phyloP scores from a whole-genome alignment of 2,329 filamentous ascomycete genomes.

The Fusarium acutatum region DNA sequence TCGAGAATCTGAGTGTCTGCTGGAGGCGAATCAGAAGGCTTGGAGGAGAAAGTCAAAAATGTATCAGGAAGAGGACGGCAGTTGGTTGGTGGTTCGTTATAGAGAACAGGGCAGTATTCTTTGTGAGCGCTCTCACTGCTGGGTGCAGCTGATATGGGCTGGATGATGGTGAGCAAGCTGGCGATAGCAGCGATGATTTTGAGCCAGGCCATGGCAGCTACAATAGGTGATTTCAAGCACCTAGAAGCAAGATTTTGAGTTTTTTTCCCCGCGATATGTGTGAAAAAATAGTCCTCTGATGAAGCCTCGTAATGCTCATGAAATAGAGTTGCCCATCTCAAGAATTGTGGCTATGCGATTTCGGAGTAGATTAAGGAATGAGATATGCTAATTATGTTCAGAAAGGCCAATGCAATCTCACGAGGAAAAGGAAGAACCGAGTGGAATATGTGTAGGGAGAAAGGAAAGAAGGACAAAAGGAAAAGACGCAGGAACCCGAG shows the following conservation, averaged over 20 bases:
- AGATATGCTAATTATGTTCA: constrained; percentile 10
- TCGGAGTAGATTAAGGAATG: constrained; percentile 7
- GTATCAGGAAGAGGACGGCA: constrained; percentile 35
- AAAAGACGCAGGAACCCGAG: not conserved
- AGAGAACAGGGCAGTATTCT: constrained; percentile 38
- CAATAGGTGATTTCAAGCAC: too few relatives aligned
- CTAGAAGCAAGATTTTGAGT: not conserved
- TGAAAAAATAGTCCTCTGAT: not conserved
- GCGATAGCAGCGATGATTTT: constrained; percentile 17
- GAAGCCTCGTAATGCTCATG: constrained; percentile 23
- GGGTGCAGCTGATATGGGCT: constrained; percentile 19
- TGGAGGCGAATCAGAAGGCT: not conserved
- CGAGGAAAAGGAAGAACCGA: not conserved
- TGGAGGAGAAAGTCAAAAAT: constrained; percentile 31
- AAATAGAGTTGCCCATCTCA: constrained; percentile 26
- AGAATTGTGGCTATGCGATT: constrained; percentile 21
- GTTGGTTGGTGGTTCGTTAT: constrained; percentile 17
- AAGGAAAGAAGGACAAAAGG: not conserved
- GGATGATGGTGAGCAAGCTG: not conserved
- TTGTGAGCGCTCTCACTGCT: constrained; percentile 9
- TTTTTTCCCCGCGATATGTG: not conserved
- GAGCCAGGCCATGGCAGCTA: constrained; percentile 24
- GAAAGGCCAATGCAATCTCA: not conserved
- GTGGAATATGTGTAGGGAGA: not conserved
- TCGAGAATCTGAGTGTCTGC: constrained; percentile 48